These are phyloP conservation scores for Exophiala alcalophila DNA, from an alignment of 2,329 filamentous ascomycete genomes.

Conservation along the genomic window DNA sequence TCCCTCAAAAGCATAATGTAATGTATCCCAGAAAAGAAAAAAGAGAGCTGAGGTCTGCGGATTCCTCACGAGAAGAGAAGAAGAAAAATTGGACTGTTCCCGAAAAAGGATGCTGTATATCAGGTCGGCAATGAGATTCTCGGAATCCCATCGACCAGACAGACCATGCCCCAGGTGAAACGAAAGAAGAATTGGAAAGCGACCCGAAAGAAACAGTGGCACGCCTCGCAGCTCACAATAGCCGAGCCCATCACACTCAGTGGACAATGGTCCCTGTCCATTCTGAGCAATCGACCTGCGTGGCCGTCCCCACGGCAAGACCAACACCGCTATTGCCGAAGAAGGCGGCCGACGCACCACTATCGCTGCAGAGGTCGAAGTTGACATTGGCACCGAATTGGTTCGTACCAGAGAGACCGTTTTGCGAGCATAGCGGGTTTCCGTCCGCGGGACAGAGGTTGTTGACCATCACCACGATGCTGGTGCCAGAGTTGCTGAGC, in stretches of 20 bases:
- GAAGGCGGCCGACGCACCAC: conserved; percentile 37
- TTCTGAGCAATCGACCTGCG: conserved; percentile 27
- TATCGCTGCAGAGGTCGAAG: conserved; percentile 43
- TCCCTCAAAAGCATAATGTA: no score
- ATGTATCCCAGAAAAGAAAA: no score
- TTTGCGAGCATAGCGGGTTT: conserved; percentile 41
- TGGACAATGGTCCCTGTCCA: conserved; percentile 25
- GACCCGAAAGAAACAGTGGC: no score
- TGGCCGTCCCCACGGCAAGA: conserved; percentile 27
- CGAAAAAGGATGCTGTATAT: no score
- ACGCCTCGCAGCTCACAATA: no score
- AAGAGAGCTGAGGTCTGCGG: no score
- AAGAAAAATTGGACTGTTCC: no score
- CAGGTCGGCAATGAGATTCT: no score
- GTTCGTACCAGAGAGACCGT: conserved; percentile 35
- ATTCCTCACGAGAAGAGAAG: no score
- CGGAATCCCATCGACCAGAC: no score
- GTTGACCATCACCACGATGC: conserved; percentile 41
- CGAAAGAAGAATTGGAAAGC: no score
- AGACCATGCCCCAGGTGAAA: no score
- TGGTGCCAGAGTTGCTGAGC: conserved; percentile 33
- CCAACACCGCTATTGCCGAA: conserved; percentile 33
- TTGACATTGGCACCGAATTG: conserved; percentile 42
- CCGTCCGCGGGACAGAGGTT: conserved; percentile 41
- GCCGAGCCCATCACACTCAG: conserved; percentile 6